Base-by-base conservation (phyloP, 2,329 filamentous ascomycete species). In the Trichoderma atroviride region DNA sequence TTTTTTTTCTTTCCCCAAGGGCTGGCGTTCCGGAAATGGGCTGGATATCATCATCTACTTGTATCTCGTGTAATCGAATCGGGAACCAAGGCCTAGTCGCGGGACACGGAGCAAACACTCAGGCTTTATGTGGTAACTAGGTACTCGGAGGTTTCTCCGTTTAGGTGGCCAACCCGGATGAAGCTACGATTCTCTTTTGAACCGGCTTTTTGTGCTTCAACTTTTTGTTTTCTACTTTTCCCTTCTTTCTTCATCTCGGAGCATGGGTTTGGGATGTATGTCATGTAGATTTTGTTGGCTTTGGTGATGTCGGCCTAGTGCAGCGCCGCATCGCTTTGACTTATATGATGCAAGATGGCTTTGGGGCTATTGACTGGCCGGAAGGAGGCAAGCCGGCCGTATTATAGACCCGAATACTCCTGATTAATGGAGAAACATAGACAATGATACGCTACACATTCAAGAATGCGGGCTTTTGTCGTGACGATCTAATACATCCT, bases 1-100 rank as follows among this genome's bases (percentile, higher is more conserved):
- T 11, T 11, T 19, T 5, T 19, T 6, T 69, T 14, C 10, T 31
- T 31, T 27, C 43, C 47, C 22, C n/a, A 43, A 37, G 19, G 56
- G 47, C 56, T 58, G 69, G 69, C 63, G 69, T 70, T 70, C 24
- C 27, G 64, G 69, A 68, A 50, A 40, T 52, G 10, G 68, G 68
- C 61, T 60, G 35, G 68, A 59, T 65, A 53, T 69, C 47, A 16
- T 47, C 53, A 31, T 47, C 19, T 55, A 37, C 33, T 40, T 40
- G 43, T 40, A 60, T 47, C 37, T 43, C 31, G 22, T 60, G 24
- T 19, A 37, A 53, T 19, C 40, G 33, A 60, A 37, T 35, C 53
- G 64, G 64, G 43, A 37, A 22, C 9, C 53, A 47, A 35, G 40
- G 24, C 16, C 24, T 47, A 43, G 58, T 31, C 31, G 14, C 29